phyloP scores from a whole-genome alignment of 208 protist genomes.

The Leishmania gerbilli region DNA sequence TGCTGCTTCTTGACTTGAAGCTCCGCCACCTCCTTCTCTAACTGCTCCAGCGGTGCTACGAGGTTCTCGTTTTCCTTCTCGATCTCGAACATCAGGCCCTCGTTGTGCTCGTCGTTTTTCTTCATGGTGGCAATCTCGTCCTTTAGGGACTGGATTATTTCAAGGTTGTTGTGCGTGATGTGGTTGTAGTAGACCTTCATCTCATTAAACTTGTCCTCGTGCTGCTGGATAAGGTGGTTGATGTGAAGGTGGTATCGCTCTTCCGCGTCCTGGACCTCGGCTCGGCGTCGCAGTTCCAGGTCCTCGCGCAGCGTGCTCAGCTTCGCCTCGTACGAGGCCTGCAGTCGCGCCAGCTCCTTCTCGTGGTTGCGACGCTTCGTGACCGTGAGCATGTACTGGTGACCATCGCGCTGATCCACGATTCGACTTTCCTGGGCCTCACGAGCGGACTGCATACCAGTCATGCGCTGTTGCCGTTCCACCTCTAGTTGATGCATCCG shows the following conservation, averaged over 20 bases:
- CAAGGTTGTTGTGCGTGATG: conserved; percentile 98
- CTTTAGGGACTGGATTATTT: conserved; percentile 98
- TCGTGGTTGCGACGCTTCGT: conserved; percentile 90
- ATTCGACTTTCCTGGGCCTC: conserved; percentile 83
- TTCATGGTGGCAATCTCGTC: conserved; percentile 95
- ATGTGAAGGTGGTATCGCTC: conserved; percentile 97
- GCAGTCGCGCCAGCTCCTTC: conserved; percentile 80
- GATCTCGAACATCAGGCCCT: conserved; percentile 98
- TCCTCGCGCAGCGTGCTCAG: conserved; percentile 87
- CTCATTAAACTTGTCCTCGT: conserved; percentile 95
- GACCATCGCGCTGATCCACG: conserved; percentile 83
- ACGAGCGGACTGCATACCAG: conserved; percentile 61
- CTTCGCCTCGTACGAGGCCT: conserved; percentile 91
- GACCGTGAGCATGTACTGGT: conserved; percentile 87
- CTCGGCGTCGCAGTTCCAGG: conserved; percentile 91
- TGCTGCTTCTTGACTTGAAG: conserved; percentile 92
- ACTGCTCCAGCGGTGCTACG: conserved; percentile 93
- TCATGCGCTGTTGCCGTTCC: conserved; percentile 55
- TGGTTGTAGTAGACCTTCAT: conserved; percentile 99
- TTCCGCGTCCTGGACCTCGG: conserved; percentile 95
- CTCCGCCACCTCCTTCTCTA: conserved; percentile 88
- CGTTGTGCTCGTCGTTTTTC: conserved; percentile 95
- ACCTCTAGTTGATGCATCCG: conserved; percentile 73
- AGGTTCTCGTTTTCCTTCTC: conserved; percentile 96
- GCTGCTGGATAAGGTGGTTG: conserved; percentile 94